These are phyloP conservation scores for Tetraselmis striata DNA, from an alignment of 139 green algal species.

Conservation along the genomic window DNA sequence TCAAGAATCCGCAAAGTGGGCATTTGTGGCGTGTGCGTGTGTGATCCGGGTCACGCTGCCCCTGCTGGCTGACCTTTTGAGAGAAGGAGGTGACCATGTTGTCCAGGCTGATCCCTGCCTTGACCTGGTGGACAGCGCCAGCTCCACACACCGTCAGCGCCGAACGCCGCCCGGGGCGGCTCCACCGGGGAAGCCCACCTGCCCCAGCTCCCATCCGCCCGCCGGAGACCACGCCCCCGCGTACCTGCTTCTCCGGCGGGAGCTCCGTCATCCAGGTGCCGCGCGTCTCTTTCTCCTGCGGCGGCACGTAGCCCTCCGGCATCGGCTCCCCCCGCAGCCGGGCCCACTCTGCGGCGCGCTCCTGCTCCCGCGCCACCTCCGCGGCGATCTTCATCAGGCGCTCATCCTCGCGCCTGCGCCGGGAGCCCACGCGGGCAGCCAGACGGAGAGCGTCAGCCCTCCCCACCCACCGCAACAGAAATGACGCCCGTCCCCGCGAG, in stretches of 20 bases:
- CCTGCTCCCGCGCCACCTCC: slow-evolving; percentile 36
- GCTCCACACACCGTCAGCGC: too few species aligned
- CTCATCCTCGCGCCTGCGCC: slow-evolving; percentile 37
- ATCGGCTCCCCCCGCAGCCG: slow-evolving; percentile 47
- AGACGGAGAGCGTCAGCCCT: too few species aligned
- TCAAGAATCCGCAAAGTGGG: too few species aligned
- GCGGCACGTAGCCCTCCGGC: slow-evolving; percentile 35
- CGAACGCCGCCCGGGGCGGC: too few species aligned
- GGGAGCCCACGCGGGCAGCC: too few species aligned
- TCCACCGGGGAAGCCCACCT: too few species aligned
- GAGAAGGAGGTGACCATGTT: background rate
- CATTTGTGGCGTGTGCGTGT: too few species aligned
- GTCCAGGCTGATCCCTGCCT: background rate
- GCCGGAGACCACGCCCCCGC: background rate
- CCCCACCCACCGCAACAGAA: too few species aligned
- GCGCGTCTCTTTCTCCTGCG: slow-evolving; percentile 7
- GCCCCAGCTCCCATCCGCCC: too few species aligned
- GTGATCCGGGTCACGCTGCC: background rate
- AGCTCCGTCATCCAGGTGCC: slow-evolving; percentile 82
- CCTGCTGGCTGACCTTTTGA: background rate
- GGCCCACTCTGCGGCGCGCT: slow-evolving; percentile 58
- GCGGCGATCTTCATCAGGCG: slow-evolving; percentile 39
- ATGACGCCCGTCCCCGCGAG: too few species aligned
- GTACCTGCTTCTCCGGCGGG: slow-evolving; percentile 28
- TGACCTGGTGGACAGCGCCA: background rate